phyloP scores from a whole-genome alignment of 139 green algal species.

The Chlorella ohadii region DNA sequence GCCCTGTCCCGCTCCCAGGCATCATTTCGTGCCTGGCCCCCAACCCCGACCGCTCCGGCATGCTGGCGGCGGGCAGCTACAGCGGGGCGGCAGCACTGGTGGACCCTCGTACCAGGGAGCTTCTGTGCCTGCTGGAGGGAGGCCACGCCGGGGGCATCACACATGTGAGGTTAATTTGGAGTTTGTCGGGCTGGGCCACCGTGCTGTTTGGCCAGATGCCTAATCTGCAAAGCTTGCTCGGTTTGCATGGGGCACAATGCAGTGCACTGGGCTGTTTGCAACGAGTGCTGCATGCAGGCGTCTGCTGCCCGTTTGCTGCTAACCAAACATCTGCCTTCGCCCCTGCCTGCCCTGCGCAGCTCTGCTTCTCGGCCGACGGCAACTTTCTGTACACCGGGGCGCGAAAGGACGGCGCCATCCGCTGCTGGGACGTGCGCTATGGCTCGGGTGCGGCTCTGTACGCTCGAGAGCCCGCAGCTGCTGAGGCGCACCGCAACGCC shows the following conservation, averaged over 20 bases:
- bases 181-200: too few species aligned
- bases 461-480: too few species aligned
- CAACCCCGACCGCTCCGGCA: slow-evolving; percentile 53
- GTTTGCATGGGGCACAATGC: too few species aligned
- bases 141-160: slow-evolving; percentile 80
- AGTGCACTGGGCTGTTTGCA: too few species aligned
- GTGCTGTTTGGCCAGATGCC: too few species aligned
- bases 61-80: slow-evolving; percentile 88
- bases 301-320: too few species aligned
- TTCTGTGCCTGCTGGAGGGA: slow-evolving; percentile 70
- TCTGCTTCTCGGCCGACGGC: slow-evolving; percentile 78
- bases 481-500: too few species aligned
- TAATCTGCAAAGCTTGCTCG: too few species aligned
- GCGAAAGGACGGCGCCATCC: slow-evolving; percentile 73
- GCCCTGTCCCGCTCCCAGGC: slow-evolving; percentile 53
- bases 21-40: slow-evolving; percentile 88
- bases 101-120: slow-evolving; percentile 58
- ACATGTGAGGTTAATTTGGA: slow-evolving; percentile 60
- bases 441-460: slow-evolving; percentile 35
- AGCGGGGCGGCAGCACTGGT: slow-evolving; percentile 69
- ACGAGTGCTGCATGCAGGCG: too few species aligned
- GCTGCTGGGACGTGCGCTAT: slow-evolving; percentile 91
- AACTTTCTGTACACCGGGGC: slow-evolving; percentile 92
- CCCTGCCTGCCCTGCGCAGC: slow-evolving; percentile 48
- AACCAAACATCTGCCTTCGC: too few species aligned